Conservation (phyloP, 2,329 filamentous ascomycete species). For the Fusarium oxysporum region DNA sequence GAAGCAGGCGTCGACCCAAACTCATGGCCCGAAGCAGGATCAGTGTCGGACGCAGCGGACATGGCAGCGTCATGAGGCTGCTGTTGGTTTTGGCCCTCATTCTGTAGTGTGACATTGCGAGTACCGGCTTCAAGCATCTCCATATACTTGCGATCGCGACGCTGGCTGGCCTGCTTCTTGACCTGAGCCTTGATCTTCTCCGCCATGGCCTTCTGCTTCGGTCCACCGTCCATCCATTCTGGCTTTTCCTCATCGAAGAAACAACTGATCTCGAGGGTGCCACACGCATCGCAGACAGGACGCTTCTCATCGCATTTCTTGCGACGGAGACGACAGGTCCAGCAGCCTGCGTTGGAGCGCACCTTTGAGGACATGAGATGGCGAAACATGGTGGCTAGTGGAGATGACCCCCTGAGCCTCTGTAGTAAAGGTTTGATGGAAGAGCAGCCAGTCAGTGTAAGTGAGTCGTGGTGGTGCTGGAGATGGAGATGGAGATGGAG, state of each 20-base stretch:
- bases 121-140: constrained; percentile 55
- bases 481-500: not conserved
- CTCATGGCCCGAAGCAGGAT: constrained; percentile 42
- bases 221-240: constrained; percentile 68
- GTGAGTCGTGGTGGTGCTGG: not conserved
- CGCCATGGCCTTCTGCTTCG: constrained; percentile 62
- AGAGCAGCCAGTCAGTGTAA: not conserved
- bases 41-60: constrained; percentile 46
- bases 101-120: constrained; percentile 40
- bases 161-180: constrained; percentile 63
- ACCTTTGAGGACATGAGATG: constrained; percentile 48
- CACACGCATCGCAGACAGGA: constrained; percentile 64
- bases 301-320: constrained; percentile 70
- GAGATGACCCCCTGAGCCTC: not conserved
- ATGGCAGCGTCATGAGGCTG: constrained; percentile 14
- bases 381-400: constrained; percentile 42
- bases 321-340: constrained; percentile 70
- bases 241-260: constrained; percentile 64
- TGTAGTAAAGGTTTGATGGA: not conserved
- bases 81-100: constrained; percentile 8
- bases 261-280: constrained; percentile 67
- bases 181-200: constrained; percentile 67
- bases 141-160: constrained; percentile 62
- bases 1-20: constrained; percentile 45
- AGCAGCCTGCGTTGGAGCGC: constrained; percentile 64